phyloP scores from a whole-genome alignment of 164 flowering plant species.

The Vitis amurensis region DNA sequence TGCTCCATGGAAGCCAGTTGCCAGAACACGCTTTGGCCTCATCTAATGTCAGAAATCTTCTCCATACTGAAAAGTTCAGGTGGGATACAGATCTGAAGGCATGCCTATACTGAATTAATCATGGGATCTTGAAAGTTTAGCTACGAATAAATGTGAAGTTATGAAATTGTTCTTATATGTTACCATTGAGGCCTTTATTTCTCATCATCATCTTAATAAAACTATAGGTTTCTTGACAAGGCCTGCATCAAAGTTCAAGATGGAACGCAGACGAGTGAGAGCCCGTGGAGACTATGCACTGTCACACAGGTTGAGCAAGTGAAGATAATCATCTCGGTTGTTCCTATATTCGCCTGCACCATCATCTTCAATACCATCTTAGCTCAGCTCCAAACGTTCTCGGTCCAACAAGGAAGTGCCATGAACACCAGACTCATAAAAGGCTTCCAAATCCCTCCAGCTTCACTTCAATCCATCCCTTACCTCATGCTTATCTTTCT shows the following conservation, averaged over 20 bases:
- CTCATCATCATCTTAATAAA: background rate
- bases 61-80: conserved; percentile 38
- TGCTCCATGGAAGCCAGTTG: conserved; percentile 51
- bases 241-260: conserved; percentile 63
- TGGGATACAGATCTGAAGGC: background rate
- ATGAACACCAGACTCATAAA: conserved; percentile 55
- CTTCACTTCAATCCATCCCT: conserved; percentile 76
- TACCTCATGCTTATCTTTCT: conserved; percentile 60
- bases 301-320: conserved; percentile 72
- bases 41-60: conserved; percentile 12
- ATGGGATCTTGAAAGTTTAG: no score
- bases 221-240: conserved; percentile 71
- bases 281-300: conserved; percentile 73
- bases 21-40: conserved; percentile 8
- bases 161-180: background rate
- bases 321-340: conserved; percentile 53
- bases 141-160: no score
- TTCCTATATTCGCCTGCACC: conserved; percentile 75
- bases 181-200: background rate
- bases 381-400: conserved; percentile 84
- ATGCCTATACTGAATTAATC: no score
- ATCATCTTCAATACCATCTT: conserved; percentile 73
- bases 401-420: conserved; percentile 71
- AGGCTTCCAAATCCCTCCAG: conserved; percentile 64
- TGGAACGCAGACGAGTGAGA: conserved; percentile 32